A percentile compares a stretch with the other conserved stretches of the same genome.
These are phyloP conservation scores for Usnea hakonensis DNA, from an alignment of 495 filamentous ascomycete species.

Conservation along the genomic window DNA sequence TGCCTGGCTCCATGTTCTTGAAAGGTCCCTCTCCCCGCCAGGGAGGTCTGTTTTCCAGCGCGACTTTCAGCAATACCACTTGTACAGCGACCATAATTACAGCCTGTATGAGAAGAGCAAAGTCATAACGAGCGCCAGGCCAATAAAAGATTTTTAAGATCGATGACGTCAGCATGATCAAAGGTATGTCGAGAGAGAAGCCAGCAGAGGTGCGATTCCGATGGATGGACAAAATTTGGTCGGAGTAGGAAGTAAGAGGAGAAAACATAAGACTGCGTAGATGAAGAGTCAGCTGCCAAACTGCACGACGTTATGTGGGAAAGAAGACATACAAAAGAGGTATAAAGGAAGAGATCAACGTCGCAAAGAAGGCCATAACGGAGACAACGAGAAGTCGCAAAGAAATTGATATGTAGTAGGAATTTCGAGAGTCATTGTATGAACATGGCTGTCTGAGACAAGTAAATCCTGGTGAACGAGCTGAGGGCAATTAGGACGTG, in stretches of 20 bases:
- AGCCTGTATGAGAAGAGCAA: slow-evolving; percentile 73
- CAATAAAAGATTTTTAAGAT: slow-evolving; percentile 93
- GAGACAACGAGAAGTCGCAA: neutral
- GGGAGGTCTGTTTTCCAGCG: slow-evolving; percentile 77
- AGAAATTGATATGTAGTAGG: neutral
- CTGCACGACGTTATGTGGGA: neutral
- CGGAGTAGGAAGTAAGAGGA: slow-evolving; percentile 78
- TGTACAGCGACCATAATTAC: slow-evolving; percentile 82
- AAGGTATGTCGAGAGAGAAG: slow-evolving; percentile 83
- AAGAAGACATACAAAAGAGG: slow-evolving; percentile 22
- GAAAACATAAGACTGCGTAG: slow-evolving; percentile 58
- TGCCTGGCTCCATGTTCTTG: slow-evolving; percentile 43
- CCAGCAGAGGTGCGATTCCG: slow-evolving; percentile 72
- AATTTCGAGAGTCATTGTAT: slow-evolving; percentile 2
- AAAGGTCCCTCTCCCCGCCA: slow-evolving; percentile 46
- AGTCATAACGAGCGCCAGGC: slow-evolving; percentile 78
- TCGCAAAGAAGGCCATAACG: slow-evolving; percentile 19
- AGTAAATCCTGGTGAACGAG: neutral
- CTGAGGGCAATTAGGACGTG: neutral
- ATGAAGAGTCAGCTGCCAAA: neutral
- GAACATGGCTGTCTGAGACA: neutral
- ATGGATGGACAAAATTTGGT: slow-evolving; percentile 89
- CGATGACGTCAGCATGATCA: slow-evolving; percentile 96
- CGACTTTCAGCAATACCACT: slow-evolving; percentile 75
- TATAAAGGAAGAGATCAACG: slow-evolving; percentile 20